These are phyloP conservation scores for Penicillium sp. DNA, from an alignment of 2,329 filamentous ascomycete genomes.

Conservation along the genomic window DNA sequence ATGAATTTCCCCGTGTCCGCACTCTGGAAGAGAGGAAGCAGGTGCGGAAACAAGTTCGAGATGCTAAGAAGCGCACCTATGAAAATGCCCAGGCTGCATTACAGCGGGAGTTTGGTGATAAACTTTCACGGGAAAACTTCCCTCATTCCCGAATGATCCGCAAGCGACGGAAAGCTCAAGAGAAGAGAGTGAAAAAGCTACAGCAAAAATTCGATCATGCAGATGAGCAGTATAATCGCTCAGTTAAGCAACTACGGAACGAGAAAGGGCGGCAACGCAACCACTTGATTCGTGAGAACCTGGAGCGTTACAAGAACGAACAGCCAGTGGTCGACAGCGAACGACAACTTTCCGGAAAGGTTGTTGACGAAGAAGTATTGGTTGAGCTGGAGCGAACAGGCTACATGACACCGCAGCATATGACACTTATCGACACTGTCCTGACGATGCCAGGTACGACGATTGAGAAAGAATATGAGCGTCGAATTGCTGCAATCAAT, in stretches of 20 bases:
- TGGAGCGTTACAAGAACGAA: conserved; percentile 30
- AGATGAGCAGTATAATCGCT: conserved; percentile 13
- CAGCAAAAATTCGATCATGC: conserved; percentile 12
- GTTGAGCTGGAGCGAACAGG: conserved; percentile 22
- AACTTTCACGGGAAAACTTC: neutral
- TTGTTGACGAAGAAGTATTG: conserved; percentile 27
- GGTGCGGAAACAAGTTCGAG: conserved; percentile 14
- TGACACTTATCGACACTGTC: conserved; percentile 24
- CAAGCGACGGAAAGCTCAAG: conserved; percentile 10
- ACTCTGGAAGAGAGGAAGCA: conserved; percentile 21
- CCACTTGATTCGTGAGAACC: conserved; percentile 24
- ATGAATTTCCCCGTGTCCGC: conserved; percentile 21
- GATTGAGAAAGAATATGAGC: conserved; percentile 27
- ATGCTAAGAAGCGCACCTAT: conserved; percentile 19
- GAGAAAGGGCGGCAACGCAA: conserved; percentile 24
- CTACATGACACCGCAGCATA: conserved; percentile 25
- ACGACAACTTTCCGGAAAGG: conserved; percentile 25
- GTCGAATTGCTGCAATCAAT: conserved; percentile 28
- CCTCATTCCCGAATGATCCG: neutral
- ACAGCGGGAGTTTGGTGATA: conserved; percentile 10
- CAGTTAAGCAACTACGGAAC: conserved; percentile 19
- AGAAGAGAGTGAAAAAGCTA: conserved; percentile 13
- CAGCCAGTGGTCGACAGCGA: conserved; percentile 31
- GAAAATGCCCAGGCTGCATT: conserved; percentile 17
- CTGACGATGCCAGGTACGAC: conserved; percentile 26